Conservation (phyloP, 371 early-diverging fungal species). For the Polyrhizophydium stewartii region DNA sequence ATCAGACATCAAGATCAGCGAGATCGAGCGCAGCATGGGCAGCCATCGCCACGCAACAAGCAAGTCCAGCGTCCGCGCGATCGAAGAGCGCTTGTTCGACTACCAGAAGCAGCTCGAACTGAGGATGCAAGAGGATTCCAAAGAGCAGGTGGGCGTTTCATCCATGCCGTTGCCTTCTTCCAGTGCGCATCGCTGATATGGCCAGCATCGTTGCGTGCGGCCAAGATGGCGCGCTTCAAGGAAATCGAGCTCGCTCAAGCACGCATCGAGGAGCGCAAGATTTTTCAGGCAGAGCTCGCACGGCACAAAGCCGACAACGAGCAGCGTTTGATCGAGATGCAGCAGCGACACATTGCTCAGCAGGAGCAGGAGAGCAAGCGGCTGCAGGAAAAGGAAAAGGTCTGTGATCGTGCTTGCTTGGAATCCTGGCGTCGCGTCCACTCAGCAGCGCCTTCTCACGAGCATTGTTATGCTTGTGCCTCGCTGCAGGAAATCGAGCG, state of each 20-base stretch:
- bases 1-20: neutral
- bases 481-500: conserved; percentile 24
- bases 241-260: conserved; percentile 36
- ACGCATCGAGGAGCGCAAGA: conserved; percentile 32
- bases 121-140: conserved; percentile 20
- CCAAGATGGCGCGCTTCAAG: conserved; percentile 33
- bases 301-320: conserved; percentile 23
- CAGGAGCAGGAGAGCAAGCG: conserved; percentile 19
- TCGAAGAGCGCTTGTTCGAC: conserved; percentile 33
- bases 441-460: neutral
- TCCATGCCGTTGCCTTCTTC: too few species aligned
- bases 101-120: conserved; percentile 40
- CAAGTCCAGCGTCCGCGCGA: conserved; percentile 6
- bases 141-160: conserved; percentile 27
- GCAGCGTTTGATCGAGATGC: conserved; percentile 15
- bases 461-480: too few species aligned
- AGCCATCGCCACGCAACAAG: conserved; percentile 12
- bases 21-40: neutral
- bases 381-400: conserved; percentile 29
- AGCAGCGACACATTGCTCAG: conserved; percentile 4
- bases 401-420: neutral
- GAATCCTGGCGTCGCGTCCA: neutral
- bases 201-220: neutral
- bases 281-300: conserved; percentile 19
- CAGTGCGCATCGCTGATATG: neutral